These are phyloP conservation scores for Arctium lappa DNA, from an alignment of 129 eudicot species.

Conservation along the genomic window DNA sequence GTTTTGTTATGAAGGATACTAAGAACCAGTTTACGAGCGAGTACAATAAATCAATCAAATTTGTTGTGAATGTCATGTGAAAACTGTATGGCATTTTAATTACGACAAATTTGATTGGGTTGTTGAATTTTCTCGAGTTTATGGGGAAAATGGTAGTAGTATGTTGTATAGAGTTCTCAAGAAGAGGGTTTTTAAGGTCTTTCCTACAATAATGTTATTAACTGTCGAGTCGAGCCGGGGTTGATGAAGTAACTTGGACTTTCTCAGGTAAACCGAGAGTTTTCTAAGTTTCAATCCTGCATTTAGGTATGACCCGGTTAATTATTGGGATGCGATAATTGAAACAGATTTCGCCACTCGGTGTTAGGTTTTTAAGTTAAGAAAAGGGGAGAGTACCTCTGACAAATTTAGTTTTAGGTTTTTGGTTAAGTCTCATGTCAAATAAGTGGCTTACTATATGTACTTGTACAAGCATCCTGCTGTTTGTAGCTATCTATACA, in stretches of 20 bases:
- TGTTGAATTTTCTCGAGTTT: constrained; percentile 4
- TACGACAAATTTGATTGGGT: constrained; percentile 20
- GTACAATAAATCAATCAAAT: constrained; percentile 16
- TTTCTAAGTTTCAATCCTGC: not conserved
- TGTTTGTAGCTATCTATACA: constrained; percentile 2
- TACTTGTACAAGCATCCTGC: not conserved
- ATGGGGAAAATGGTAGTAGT: not conserved
- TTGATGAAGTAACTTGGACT: not conserved
- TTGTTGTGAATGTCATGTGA: not conserved
- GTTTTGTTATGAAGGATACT: not conserved
- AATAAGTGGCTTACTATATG: constrained; percentile 19
- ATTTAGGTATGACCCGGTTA: not conserved
- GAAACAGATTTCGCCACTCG: not conserved
- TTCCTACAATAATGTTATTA: constrained; percentile 12
- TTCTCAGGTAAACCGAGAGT: not conserved
- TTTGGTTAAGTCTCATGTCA: not conserved
- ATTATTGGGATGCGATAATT: not conserved
- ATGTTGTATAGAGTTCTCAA: constrained; percentile 30
- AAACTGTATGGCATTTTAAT: not conserved
- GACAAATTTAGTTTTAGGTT: not conserved
- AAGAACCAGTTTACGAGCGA: not conserved
- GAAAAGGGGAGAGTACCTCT: not conserved
- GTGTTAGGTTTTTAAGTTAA: not conserved
- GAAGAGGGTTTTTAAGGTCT: constrained; percentile 5
- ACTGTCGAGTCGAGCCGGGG: not conserved